Evolutionary conservation across 352 stramenopile species (phyloP).

Genomic region (Halophytophthora batemanensis): DNA sequence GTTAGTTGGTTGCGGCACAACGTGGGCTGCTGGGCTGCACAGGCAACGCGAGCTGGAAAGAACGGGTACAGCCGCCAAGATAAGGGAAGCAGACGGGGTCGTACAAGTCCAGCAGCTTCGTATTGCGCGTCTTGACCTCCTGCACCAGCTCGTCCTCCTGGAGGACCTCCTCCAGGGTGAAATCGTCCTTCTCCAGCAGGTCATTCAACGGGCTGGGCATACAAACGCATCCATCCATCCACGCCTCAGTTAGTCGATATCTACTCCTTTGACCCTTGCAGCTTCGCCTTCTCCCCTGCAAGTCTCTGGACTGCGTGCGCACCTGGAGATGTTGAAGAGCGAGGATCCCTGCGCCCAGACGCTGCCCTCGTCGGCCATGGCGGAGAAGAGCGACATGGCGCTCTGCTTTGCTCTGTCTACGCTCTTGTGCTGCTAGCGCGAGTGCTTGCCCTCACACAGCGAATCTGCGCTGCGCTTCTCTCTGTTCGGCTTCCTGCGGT

Average conservation of each 20-base stretch:
- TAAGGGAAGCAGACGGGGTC: slow-evolving; percentile 1
- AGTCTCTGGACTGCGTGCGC: slow-evolving; percentile 1
- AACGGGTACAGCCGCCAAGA: slow-evolving; percentile 5
- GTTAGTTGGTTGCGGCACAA: background rate
- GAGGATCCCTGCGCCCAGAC: slow-evolving; percentile 82
- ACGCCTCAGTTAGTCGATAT: background rate
- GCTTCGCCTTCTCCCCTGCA: background rate
- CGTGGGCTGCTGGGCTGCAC: background rate
- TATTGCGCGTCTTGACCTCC: slow-evolving; percentile 95
- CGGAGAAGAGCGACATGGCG: slow-evolving; percentile 80
- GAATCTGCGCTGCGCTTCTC: too few species aligned
- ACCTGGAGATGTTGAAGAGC: slow-evolving; percentile 89
- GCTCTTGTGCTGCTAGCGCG: too few species aligned
- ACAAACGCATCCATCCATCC: background rate
- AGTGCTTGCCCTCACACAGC: too few species aligned
- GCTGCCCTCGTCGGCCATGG: slow-evolving; percentile 76
- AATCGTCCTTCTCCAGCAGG: slow-evolving; percentile 91
- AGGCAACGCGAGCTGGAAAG: background rate
- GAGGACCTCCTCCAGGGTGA: slow-evolving; percentile 93
- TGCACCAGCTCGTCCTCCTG: slow-evolving; percentile 97
- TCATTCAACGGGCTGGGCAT: slow-evolving; percentile 89
- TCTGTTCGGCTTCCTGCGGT: too few species aligned
- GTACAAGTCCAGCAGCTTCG: slow-evolving; percentile 94
- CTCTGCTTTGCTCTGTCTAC: slow-evolving; percentile 3
- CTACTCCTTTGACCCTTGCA: too few species aligned